Evolutionary conservation across 805 yeast species (phyloP).

Genomic region (Wickerhamiella vanderwaltii): DNA sequence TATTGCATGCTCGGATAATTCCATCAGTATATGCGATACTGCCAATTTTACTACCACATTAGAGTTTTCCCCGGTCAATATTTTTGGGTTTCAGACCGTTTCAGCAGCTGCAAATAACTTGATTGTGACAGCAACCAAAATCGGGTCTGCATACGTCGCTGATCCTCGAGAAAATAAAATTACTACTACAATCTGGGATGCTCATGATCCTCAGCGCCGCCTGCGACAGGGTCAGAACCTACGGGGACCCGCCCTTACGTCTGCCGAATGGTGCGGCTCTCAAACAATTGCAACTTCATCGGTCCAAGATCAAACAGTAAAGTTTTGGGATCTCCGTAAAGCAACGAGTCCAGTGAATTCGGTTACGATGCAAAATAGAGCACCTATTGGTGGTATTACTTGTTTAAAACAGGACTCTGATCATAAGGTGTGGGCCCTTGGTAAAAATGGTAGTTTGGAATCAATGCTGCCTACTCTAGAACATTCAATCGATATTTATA

Average conservation of each 20-base stretch:
- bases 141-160: constrained; percentile 4
- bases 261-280: constrained; percentile 2
- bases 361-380: neutral
- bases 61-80: neutral
- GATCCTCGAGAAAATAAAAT: neutral
- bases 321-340: constrained; percentile 10
- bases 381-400: constrained; percentile 2
- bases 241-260: constrained; percentile 4
- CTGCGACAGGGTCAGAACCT: neutral
- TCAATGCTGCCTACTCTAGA: constrained; percentile 2
- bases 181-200: neutral
- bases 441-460: constrained; percentile 2
- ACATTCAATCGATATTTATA: neutral
- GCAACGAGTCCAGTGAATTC: neutral
- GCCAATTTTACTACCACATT: neutral
- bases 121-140: constrained; percentile 2
- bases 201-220: constrained; percentile 5
- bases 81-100: neutral
- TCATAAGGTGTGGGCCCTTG: constrained; percentile 8
- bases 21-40: neutral
- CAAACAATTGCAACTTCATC: constrained; percentile 1
- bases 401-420: constrained; percentile 1
- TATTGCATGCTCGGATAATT: constrained; percentile 6
- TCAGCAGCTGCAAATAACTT: neutral
- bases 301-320: constrained; percentile 6